Evolutionary conservation across 139 green algal species (phyloP), one percentile per base, ranked within the genome.

Genomic region (Chara braunii): DNA sequence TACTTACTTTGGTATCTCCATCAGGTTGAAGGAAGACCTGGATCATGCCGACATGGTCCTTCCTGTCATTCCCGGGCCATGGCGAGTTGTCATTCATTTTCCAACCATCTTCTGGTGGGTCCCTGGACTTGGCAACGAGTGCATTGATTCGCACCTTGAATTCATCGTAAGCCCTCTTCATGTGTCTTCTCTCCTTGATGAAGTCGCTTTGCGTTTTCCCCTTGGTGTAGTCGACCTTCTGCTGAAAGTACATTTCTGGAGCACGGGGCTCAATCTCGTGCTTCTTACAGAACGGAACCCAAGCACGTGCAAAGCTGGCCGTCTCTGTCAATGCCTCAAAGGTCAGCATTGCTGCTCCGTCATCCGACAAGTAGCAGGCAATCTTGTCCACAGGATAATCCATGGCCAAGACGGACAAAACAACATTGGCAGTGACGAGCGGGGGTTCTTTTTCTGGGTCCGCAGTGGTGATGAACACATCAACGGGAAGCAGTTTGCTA

Each of bases 1-100:
- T n/a, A n/a, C n/a, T n/a, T n/a, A n/a, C n/a, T n/a, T n/a, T n/a
- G n/a, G n/a, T n/a, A n/a, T n/a, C n/a, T n/a, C n/a, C n/a, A n/a
- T n/a, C n/a, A n/a, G n/a, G n/a, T n/a, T n/a, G n/a, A n/a, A 70
- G n/a, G 14, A 70, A 70, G 29, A 70, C 60, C 60, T 65, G 60
- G 44, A 70, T 70, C 43, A 70, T 70, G 44, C 43, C 60, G 6
- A 48, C 48, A 33, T 70, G 60, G 60, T 70, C 48, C 8, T 11
- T 48, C 4, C 45, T 8, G 18, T 65, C 18, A 9, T 70, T 70
- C 48, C 60, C 60, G 3, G 60, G 60, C 60, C 60, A 70, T 3
- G 60, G 23, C 3, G 24, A 37, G 43, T 50, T 50, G 48, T 70
- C 60, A 0, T 23, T 45, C 60, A 70, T 69, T 22, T 11, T 37